A percentile compares a stretch with the other conserved stretches of the same genome.
Evolutionary conservation across 2,329 filamentous ascomycete species (phyloP).

Genomic region (Myriosclerotinia duriaeana): DNA sequence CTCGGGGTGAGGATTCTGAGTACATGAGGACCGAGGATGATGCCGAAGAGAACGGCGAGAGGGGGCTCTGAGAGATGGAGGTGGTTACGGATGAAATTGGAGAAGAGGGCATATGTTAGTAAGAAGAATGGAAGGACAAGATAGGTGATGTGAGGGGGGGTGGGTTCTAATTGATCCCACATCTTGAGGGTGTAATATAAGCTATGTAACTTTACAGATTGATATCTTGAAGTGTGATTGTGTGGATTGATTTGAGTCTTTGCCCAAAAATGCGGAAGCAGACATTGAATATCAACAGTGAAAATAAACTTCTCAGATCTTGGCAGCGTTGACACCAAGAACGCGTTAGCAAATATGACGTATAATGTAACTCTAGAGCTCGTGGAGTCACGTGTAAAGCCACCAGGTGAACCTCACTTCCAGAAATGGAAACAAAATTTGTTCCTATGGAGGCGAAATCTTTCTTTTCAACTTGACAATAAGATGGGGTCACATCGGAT

Average conservation of each 20-base stretch:
- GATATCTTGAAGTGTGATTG: not conserved
- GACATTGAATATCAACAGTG: not conserved
- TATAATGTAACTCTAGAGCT: not conserved
- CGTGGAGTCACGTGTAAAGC: not conserved
- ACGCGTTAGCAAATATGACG: not conserved
- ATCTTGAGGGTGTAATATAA: slow-evolving; percentile 25
- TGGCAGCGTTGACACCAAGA: not conserved
- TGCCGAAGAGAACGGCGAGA: slow-evolving; percentile 65
- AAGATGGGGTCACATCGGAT: too few relatives aligned
- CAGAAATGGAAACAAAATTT: too few relatives aligned
- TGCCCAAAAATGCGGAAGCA: not conserved
- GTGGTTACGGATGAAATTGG: slow-evolving; percentile 57
- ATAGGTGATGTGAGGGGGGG: slow-evolving; percentile 57
- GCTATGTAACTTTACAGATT: not conserved
- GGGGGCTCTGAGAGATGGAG: slow-evolving; percentile 59
- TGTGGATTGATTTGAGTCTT: not conserved
- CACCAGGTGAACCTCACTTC: too few relatives aligned
- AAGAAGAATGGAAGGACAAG: slow-evolving; percentile 59
- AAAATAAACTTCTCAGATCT: not conserved
- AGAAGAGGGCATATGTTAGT: slow-evolving; percentile 59
- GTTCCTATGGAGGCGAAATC: too few relatives aligned
- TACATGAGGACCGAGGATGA: slow-evolving; percentile 68
- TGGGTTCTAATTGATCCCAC: slow-evolving; percentile 56
- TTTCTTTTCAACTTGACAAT: too few relatives aligned
- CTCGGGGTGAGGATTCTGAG: slow-evolving; percentile 61